Evolutionary conservation across 2,329 filamentous ascomycete species (phyloP), one percentile per base, ranked within the genome.

Genomic region (Penicillium sp.): DNA sequence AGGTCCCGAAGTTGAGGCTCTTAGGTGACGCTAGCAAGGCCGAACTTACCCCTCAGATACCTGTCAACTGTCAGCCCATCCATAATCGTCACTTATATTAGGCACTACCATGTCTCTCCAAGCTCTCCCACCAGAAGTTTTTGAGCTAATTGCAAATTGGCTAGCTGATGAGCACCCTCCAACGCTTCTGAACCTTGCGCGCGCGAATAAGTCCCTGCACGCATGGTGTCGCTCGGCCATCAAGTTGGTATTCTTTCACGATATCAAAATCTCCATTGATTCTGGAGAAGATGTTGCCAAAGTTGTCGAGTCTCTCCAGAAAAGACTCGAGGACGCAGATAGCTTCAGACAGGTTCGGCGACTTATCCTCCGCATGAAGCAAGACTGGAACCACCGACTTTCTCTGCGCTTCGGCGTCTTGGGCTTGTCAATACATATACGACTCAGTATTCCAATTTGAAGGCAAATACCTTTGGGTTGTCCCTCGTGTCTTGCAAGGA

Each of bases 161-260:
- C 38, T 56, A 8, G 38, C 37, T 19, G 24, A 56, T 30, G 53
- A 56, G 24, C 38, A 56, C 22, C 51, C 50, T 26, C 53, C 38
- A 44, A 42, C 33, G 22, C 53, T 56, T 22, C 37, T 44, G 37
- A 56, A 15, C 37, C 38, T 56, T n/a, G 38, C 38, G 3, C 38
- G 12, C 2, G 24, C 9, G 10, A 56, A 42, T 17, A 56, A 56
- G 38, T 38, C 53, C 5, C 44, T 15, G 22, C 12, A 13, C 42
- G n/a, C 6, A 8, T n/a, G 47, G 30, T 50, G 47, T 22, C n/a
- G 9, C 3, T n/a, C 58, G 47, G 58, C 58, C 12, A 55, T 59
- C 40, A 54, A 60, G 19, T 56, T 40, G 17, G 7, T 56, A 10
- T 47, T 47, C 13, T 55, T 55, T 30, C 58, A 51, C 22, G 58